A percentile compares a stretch with the other conserved stretches of the same genome.
phyloP scores from a whole-genome alignment of 2,329 filamentous ascomycete species.

The Botrytis porri region DNA sequence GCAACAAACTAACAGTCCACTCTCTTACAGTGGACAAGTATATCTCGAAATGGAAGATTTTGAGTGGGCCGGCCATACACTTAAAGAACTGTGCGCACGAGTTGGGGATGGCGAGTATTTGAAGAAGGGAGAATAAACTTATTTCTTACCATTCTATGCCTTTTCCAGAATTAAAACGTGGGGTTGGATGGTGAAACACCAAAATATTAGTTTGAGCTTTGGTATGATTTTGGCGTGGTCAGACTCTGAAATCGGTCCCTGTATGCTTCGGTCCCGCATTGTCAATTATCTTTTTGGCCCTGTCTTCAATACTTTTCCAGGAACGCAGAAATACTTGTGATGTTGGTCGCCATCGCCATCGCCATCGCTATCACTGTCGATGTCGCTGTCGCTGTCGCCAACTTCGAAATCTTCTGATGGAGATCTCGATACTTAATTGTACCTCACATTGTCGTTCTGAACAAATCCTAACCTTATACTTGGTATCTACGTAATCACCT shows the following conservation, averaged over 20 bases:
- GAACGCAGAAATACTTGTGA: background rate
- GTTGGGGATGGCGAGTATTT: conserved; percentile 43
- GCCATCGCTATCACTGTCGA: background rate
- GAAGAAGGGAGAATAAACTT: background rate
- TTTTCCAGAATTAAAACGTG: background rate
- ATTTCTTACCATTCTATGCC: background rate
- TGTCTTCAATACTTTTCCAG: background rate
- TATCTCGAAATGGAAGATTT: conserved; percentile 83
- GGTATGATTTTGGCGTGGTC: background rate
- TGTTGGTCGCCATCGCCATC: background rate
- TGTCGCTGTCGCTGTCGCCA: background rate
- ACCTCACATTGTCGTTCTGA: background rate
- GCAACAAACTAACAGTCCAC: background rate
- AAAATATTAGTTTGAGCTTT: background rate
- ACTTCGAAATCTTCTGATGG: background rate
- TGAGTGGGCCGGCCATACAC: conserved; percentile 55
- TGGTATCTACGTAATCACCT: background rate
- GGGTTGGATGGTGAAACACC: conserved; percentile 5
- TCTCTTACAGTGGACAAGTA: conserved; percentile 66
- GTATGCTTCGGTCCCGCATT: background rate
- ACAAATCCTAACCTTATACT: background rate
- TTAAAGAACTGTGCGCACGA: conserved; percentile 49
- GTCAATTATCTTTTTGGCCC: background rate
- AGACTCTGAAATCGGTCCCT: background rate
- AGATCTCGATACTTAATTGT: background rate